Evolutionary conservation across 768 basidiomycete species (phyloP).

Genomic region (Lactifluus echinatus): DNA sequence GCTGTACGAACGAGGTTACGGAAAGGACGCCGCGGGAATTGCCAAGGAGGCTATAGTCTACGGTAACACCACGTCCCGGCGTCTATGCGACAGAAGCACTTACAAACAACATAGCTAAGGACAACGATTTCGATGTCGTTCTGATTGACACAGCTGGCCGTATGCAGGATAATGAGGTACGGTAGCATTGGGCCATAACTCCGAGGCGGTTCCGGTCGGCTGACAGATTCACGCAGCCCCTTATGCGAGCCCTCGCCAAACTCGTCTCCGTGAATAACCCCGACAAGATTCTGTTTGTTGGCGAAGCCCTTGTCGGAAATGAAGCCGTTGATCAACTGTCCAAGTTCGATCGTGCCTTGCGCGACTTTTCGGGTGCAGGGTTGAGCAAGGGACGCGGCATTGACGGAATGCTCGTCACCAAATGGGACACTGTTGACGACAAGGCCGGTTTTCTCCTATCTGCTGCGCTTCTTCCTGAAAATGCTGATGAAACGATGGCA

Average conservation of each 20-base stretch:
- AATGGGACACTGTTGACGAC: constrained; percentile 98
- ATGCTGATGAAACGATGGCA: constrained; percentile 27
- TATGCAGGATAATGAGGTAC: constrained; percentile 98
- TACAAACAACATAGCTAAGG: constrained; percentile 47
- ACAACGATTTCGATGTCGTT: constrained; percentile 91
- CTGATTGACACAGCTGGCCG: constrained; percentile 96
- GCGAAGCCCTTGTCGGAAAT: constrained; percentile 96
- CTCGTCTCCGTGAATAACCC: constrained; percentile 90
- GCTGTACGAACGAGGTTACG: constrained; percentile 93
- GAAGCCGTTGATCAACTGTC: constrained; percentile 97
- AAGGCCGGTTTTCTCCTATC: constrained; percentile 46
- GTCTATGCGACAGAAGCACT: background rate
- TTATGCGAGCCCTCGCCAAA: constrained; percentile 99
- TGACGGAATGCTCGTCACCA: constrained; percentile 97
- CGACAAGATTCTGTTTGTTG: constrained; percentile 97
- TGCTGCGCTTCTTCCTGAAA: background rate
- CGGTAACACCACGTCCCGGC: constrained; percentile 40
- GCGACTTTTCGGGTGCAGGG: constrained; percentile 76
- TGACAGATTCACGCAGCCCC: constrained; percentile 43
- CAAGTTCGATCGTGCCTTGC: constrained; percentile 91
- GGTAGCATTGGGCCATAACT: constrained; percentile 17
- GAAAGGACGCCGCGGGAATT: constrained; percentile 98
- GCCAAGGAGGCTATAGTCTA: constrained; percentile 90
- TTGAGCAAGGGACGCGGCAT: constrained; percentile 78
- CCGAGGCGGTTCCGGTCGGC: constrained; percentile 1